These are phyloP conservation scores for Pythium plurisporium DNA, from an alignment of 352 stramenopile genomes.

Conservation along the genomic window DNA sequence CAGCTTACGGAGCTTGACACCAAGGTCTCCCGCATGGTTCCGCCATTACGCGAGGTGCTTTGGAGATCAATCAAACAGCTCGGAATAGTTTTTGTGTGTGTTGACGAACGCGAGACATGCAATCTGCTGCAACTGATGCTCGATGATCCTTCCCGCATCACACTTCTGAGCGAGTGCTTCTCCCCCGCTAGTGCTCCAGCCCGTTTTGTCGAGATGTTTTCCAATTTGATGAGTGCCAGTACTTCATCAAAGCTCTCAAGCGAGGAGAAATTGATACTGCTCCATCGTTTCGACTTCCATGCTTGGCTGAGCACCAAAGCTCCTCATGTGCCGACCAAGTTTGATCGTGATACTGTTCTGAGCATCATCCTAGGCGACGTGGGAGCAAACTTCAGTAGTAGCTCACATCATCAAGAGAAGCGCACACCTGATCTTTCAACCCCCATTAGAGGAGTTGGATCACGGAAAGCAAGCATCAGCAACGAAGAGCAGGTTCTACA, in stretches of 20 bases:
- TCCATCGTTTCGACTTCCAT: slow-evolving; percentile 75
- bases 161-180: slow-evolving; percentile 79
- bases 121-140: slow-evolving; percentile 81
- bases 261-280: slow-evolving; percentile 66
- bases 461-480: not conserved
- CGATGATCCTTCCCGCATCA: slow-evolving; percentile 76
- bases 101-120: slow-evolving; percentile 80
- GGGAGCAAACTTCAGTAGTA: slow-evolving; percentile 22
- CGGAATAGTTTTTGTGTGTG: slow-evolving; percentile 69
- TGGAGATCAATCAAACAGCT: slow-evolving; percentile 83
- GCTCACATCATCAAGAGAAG: not conserved
- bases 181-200: slow-evolving; percentile 62
- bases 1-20: slow-evolving; percentile 74
- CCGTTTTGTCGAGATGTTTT: slow-evolving; percentile 86
- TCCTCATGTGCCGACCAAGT: slow-evolving; percentile 48
- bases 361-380: slow-evolving; percentile 77
- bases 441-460: not conserved
- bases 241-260: slow-evolving; percentile 58
- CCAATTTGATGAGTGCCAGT: slow-evolving; percentile 76
- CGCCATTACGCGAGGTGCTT: slow-evolving; percentile 73
- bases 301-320: slow-evolving; percentile 62
- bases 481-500: slow-evolving; percentile 46
- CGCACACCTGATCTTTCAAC: not conserved
- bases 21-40: slow-evolving; percentile 77
- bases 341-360: slow-evolving; percentile 79